These are phyloP conservation scores for Lachancea dasiensis DNA, from an alignment of 805 yeast species.

Conservation along the genomic window DNA sequence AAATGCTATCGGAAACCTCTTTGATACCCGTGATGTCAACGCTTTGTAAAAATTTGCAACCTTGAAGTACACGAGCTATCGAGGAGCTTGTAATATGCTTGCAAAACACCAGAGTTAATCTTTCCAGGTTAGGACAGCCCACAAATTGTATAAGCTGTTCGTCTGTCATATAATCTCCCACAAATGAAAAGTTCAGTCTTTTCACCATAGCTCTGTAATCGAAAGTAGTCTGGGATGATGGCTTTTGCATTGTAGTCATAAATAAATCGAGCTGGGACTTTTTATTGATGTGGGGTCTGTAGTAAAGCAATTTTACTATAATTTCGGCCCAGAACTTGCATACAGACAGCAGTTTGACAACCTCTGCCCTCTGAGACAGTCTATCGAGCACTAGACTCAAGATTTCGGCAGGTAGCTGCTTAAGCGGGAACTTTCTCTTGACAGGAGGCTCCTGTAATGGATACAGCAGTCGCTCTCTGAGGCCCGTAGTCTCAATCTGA, in stretches of 20 bases:
- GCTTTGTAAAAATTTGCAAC: constrained; percentile 70
- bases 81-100: constrained; percentile 52
- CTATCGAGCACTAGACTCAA: constrained; percentile 61
- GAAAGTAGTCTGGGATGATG: constrained; percentile 45
- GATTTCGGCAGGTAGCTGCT: constrained; percentile 47
- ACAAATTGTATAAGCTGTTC: constrained; percentile 51
- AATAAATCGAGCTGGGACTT: constrained; percentile 47
- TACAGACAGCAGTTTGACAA: constrained; percentile 58
- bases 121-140: constrained; percentile 72
- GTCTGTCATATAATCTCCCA: constrained; percentile 63
- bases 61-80: constrained; percentile 54
- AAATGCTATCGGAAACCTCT: constrained; percentile 62
- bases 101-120: constrained; percentile 82
- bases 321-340: constrained; percentile 77
- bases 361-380: constrained; percentile 52
- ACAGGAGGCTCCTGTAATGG: constrained; percentile 1
- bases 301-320: constrained; percentile 78
- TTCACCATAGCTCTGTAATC: constrained; percentile 65
- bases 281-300: constrained; percentile 65
- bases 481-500: not conserved
- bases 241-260: constrained; percentile 28
- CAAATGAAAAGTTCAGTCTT: constrained; percentile 71
- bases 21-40: constrained; percentile 81
- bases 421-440: constrained; percentile 23
- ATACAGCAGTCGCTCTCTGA: constrained; percentile 3